Evolutionary conservation across 116 monocot species (phyloP).

Genomic region (Posidonia oceanica): DNA sequence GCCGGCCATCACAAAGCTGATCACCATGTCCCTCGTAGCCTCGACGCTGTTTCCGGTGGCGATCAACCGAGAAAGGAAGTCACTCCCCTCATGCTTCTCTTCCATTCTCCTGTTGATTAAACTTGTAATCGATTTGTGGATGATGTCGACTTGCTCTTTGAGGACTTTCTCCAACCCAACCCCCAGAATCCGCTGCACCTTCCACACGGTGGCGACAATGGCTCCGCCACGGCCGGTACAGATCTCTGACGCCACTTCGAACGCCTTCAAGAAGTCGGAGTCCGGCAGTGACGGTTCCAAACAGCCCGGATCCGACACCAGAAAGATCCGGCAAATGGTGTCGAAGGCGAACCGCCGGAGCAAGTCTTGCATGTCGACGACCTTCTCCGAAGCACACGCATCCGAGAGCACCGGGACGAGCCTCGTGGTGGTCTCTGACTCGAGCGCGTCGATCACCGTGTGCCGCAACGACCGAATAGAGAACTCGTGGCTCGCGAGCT

Average conservation of each 20-base stretch:
- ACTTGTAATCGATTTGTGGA: constrained; percentile 14
- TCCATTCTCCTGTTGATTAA: neutral
- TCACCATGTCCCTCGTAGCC: constrained; percentile 46
- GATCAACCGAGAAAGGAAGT: constrained; percentile 32
- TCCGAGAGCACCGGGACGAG: constrained; percentile 24
- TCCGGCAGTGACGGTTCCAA: constrained; percentile 9
- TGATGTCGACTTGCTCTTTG: constrained; percentile 17
- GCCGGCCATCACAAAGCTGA: constrained; percentile 58
- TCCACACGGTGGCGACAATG: constrained; percentile 32
- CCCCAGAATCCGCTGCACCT: constrained; percentile 25
- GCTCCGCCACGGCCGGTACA: constrained; percentile 23
- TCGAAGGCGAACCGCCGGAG: constrained; percentile 44
- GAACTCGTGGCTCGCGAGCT: constrained; percentile 48
- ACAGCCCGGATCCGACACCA: constrained; percentile 31
- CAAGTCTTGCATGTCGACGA: constrained; percentile 43
- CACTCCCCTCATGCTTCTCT: neutral
- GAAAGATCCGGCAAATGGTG: constrained; percentile 28
- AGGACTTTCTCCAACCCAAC: constrained; percentile 37
- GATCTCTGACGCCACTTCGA: constrained; percentile 36
- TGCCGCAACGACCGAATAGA: constrained; percentile 25
- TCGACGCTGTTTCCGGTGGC: constrained; percentile 19
- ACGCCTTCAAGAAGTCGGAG: constrained; percentile 34
- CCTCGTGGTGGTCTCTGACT: constrained; percentile 6
- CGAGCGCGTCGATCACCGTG: constrained; percentile 12
- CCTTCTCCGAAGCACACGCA: neutral